Base-by-base conservation (phyloP, 371 early-diverging fungal species). In the Gilbertella persicaria region DNA sequence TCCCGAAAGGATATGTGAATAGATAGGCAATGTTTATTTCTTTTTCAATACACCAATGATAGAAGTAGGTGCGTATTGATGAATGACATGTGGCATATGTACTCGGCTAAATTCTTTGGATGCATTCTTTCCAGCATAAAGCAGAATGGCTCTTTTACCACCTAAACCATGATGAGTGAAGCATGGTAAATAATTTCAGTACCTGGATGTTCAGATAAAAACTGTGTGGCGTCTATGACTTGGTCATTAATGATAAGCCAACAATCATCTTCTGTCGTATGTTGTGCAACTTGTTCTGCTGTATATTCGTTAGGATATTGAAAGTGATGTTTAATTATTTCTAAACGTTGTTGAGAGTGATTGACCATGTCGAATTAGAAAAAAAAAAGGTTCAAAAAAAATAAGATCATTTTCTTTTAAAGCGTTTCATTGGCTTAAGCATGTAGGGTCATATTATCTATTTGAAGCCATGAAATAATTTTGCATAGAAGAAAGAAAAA, bases 211-310 rank as follows among this genome's bases (percentile, higher is more conserved):
- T 33, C 33, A 33, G 33, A 33, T 2, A 33, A 13, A 10, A 33
- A 33, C 10, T 33, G 79, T 39, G 97, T 95, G 26, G 91, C 95
- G 64, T 97, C 86, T 58, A 93, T 82, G 17, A 98, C 97, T 50
- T 90, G 76, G 38, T 88, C 92, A 58, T 92, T 87, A 16, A 97
- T 86, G 58, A 93, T 81, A 40, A 96, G 91, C 97, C 96, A 98
- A 73, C 93, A 90, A 72, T 95, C 96, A 14, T 91, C 73, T 42
- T 81, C 81, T 46, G 67, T 89, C 80, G 85, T 88, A 75, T 96
- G 96, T 68, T 89, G 87, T 36, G 90, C 79, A 14, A 97, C 90
- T 53, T 96, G 85, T 12, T 68, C 82, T 12, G 71, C 57, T 9
- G 82, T 67, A 57, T 33, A 33, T 6, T 8, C 12, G 2, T 33